Evolutionary conservation across 1,284 basidiomycete species (phyloP), one percentile per base, ranked within the genome.

Genomic region (Kwoniella shivajii): DNA sequence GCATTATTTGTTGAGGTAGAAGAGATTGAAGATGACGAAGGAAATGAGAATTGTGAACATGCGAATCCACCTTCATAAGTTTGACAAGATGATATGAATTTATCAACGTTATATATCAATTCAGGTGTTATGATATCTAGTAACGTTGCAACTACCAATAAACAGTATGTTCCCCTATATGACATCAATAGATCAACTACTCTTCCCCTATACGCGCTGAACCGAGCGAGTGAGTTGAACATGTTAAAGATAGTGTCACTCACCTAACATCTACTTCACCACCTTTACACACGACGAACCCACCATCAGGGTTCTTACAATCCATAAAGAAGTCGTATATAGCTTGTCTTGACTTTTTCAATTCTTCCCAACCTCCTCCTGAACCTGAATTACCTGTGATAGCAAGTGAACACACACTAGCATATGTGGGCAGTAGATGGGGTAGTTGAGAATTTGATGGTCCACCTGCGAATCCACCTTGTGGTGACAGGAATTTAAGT

Each of bases 51-150:
- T 0, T 90, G 89, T 0, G 91, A 83, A 3, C 88, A 90, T 0
- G 92, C 84, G 69, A 99, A 94, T 0, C 96, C 95, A 34, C 96
- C 96, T 78, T 99, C 96, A 79, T 95, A 99, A 0, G 94, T 99
- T 77, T 99, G 96, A 72, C 93, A 97, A 10, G 75, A 74, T 24
- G 79, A 69, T 39, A 83, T 67, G 58, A 82, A 84, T 26, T 75
- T 70, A 42, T 79, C 78, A 14, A 82, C 80, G 20, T 78, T 79
- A 31, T 72, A 61, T 2, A 95, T 81, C 18, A 99, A 85, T 61
- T 90, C 89, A 0, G 92, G 91, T 0, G 95, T 98, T 44, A 95
- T 79, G 31, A 99, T 79, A 64, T 97, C 85, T 37, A 90, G 81
- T 3, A 91, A 74, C 0, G 84, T 82, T 0, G 88, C 85, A n/a